Percentiles rank a stretch among this genome's conserved stretches.
These are phyloP conservation scores for Luvunga scandens DNA, from an alignment of 345 rosid genomes.

Conservation along the genomic window DNA sequence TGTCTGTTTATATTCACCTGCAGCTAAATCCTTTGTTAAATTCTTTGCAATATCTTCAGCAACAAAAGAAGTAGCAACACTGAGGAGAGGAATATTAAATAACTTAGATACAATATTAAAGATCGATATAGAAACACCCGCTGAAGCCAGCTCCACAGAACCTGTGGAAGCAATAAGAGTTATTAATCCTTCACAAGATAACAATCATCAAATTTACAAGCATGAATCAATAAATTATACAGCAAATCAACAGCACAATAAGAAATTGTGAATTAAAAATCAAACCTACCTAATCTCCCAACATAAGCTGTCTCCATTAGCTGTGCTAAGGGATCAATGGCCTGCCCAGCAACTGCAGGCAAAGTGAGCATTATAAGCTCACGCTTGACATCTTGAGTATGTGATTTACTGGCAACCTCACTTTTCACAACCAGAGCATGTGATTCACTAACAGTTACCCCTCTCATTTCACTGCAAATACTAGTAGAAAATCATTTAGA, in stretches of 20 bases:
- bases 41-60: conserved; percentile 84
- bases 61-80: conserved; percentile 91
- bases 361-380: conserved; percentile 80
- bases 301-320: conserved; percentile 96
- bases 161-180: conserved; percentile 42
- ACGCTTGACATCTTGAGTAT: conserved; percentile 42
- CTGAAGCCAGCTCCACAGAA: conserved; percentile 83
- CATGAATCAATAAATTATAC: neutral
- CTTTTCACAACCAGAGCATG: conserved; percentile 43
- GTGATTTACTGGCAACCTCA: conserved; percentile 48
- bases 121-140: conserved; percentile 75
- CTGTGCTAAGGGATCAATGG: conserved; percentile 77
- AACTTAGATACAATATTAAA: conserved; percentile 90
- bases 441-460: conserved; percentile 22
- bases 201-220: neutral
- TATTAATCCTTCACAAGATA: neutral
- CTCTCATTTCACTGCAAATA: conserved; percentile 41
- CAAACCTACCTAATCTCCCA: conserved; percentile 72
- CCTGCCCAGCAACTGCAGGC: conserved; percentile 93
- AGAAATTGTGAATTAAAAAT: neutral
- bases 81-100: conserved; percentile 90
- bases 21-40: conserved; percentile 36
- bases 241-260: neutral
- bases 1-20: conserved; percentile 38
- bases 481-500: neutral